Evolutionary conservation across 164 flowering plant species (phyloP).

Genomic region (Magnolia changhungtana): DNA sequence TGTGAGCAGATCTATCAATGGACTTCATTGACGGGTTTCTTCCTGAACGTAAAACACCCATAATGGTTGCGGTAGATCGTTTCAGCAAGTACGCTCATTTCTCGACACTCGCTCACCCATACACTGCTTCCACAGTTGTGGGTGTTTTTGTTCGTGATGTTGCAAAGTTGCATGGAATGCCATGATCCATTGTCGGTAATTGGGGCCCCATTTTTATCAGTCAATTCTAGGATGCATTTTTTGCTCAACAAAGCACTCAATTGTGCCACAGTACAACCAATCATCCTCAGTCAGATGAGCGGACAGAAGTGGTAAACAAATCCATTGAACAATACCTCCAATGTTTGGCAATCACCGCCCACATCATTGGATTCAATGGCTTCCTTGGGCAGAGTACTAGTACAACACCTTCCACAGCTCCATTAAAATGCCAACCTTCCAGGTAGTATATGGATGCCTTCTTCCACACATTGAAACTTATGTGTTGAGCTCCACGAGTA

Average conservation of each 20-base stretch:
- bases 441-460: neutral
- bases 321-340: neutral
- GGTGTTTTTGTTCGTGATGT: neutral
- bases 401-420: neutral
- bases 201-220: neutral
- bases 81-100: conserved; percentile 1
- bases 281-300: neutral
- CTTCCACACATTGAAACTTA: neutral
- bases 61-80: conserved; percentile 1
- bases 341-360: neutral
- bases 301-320: neutral
- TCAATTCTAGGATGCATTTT: neutral
- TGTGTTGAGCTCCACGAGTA: no score
- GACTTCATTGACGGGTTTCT: conserved; percentile 4
- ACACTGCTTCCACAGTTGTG: neutral
- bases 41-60: neutral
- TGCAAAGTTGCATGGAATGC: neutral
- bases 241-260: neutral
- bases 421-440: neutral
- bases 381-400: neutral
- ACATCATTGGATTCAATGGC: neutral
- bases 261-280: neutral
- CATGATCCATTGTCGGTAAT: neutral
- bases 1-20: conserved; percentile 2
- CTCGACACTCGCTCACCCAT: neutral